Percentiles rank a stretch among this genome's conserved stretches.
Evolutionary conservation across 805 yeast species (phyloP).

Genomic region (Saturnispora kantuleensis): DNA sequence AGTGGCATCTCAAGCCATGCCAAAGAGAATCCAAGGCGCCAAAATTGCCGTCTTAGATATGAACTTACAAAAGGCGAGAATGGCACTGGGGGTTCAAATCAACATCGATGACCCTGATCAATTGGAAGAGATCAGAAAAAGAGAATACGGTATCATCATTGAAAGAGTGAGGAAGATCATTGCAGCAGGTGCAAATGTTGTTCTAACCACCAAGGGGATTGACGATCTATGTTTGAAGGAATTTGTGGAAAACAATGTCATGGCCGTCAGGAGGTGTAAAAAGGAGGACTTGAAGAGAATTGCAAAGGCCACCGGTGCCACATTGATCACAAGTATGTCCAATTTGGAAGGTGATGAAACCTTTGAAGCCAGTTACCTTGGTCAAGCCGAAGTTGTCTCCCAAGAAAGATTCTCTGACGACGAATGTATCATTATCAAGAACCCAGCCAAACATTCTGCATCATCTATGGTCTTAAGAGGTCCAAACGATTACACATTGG

Average conservation of each 20-base stretch:
- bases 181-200: slow-evolving; percentile 85
- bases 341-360: slow-evolving; percentile 95
- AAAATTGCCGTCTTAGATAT: slow-evolving; percentile 84
- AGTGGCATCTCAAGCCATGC: slow-evolving; percentile 95
- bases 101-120: slow-evolving; percentile 92
- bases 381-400: slow-evolving; percentile 80
- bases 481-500: slow-evolving; percentile 87
- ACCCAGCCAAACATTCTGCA: slow-evolving; percentile 84
- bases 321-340: slow-evolving; percentile 74
- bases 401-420: slow-evolving; percentile 92
- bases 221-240: slow-evolving; percentile 88
- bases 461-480: slow-evolving; percentile 91
- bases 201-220: slow-evolving; percentile 87
- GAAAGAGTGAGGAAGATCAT: slow-evolving; percentile 78
- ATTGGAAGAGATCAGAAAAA: slow-evolving; percentile 79
- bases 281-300: slow-evolving; percentile 94
- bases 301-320: slow-evolving; percentile 97
- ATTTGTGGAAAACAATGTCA: slow-evolving; percentile 82
- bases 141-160: slow-evolving; percentile 77
- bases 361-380: slow-evolving; percentile 75
- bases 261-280: slow-evolving; percentile 96
- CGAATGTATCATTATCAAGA: slow-evolving; percentile 88
- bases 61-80: slow-evolving; percentile 88
- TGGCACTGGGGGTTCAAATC: slow-evolving; percentile 98
- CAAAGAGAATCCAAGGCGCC: slow-evolving; percentile 57